Conservation (phyloP, 176 grass and related monocot genomes). For the Sorghum bicolor region Sorghum_bicolor_NCBIv3 NC_012870.2:61364501-61365000, state of each 20-base stretch:
- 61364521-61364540: too few species aligned
- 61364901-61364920: neutral
- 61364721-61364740: neutral
- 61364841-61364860: neutral
- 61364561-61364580: too few species aligned
- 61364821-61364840: too few species aligned
- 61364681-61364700: neutral
- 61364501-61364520: too few species aligned
- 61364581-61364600: too few species aligned
- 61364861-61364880: neutral
- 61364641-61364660: neutral
- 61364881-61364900: neutral
- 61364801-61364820: too few species aligned
- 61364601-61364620: too few species aligned
- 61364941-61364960: neutral
- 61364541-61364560: too few species aligned
- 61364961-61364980: neutral
- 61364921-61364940: neutral
- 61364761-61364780: neutral
- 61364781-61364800: neutral
- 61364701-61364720: neutral
- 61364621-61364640: neutral
- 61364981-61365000: neutral
- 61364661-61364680: neutral
- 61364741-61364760: neutral